Percentiles rank a stretch among this genome's conserved stretches.
Evolutionary conservation across 2,329 filamentous ascomycete genomes (phyloP).

Genomic region (Acephala macrosclerotiorum): DNA sequence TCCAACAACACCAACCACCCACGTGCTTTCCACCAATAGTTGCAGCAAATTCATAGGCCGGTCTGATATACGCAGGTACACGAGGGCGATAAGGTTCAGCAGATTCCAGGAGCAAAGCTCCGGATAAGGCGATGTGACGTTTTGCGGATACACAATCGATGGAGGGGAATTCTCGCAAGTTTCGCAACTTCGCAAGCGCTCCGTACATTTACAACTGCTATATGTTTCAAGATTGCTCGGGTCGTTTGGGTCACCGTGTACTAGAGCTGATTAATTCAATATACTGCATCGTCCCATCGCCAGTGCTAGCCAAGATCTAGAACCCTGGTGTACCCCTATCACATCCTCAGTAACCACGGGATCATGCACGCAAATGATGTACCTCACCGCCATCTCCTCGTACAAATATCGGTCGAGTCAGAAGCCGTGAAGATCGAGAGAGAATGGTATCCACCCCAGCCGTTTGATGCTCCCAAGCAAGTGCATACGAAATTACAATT

Average conservation of each 20-base stretch:
- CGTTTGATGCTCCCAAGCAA: slow-evolving; percentile 16
- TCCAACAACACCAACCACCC: not conserved
- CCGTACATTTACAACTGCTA: not conserved
- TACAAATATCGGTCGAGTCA: slow-evolving; percentile 10
- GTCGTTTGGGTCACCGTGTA: not conserved
- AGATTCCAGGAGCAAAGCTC: not conserved
- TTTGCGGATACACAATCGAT: too few species aligned
- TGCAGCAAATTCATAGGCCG: slow-evolving; percentile 7
- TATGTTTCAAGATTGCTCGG: not conserved
- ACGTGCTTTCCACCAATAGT: not conserved
- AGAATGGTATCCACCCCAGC: slow-evolving; percentile 17
- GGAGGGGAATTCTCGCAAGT: too few species aligned
- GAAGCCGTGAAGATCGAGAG: slow-evolving; percentile 5
- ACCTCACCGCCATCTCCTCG: slow-evolving; percentile 21
- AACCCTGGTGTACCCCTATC: slow-evolving; percentile 12
- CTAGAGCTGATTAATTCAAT: not conserved
- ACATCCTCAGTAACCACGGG: not conserved
- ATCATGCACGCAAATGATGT: slow-evolving; percentile 24
- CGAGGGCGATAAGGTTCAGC: not conserved
- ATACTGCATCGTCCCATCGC: not conserved
- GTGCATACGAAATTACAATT: slow-evolving; percentile 13
- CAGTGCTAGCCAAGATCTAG: slow-evolving; percentile 11
- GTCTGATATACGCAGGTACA: slow-evolving; percentile 15
- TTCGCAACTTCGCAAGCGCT: too few species aligned
- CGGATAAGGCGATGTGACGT: not conserved